phyloP scores from a whole-genome alignment of 176 grass and related monocot genomes.

The Pharus latifolius region DNA sequence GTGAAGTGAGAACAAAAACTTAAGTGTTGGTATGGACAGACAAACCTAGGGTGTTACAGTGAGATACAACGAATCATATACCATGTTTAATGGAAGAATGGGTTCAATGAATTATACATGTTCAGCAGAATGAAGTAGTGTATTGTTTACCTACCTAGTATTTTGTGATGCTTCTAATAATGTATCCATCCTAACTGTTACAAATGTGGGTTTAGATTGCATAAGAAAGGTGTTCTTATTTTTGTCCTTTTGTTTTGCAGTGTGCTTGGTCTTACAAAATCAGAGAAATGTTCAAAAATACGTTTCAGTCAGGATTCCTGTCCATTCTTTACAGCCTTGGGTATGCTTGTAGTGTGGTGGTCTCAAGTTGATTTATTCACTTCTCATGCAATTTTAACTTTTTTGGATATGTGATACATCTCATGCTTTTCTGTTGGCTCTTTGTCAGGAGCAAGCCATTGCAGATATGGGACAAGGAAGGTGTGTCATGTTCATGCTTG shows the following conservation, averaged over 20 bases:
- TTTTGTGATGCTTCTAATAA: not conserved
- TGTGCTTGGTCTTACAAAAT: not conserved
- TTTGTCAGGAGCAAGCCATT: slow-evolving; percentile 85
- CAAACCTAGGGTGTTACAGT: no score
- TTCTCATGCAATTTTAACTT: not conserved
- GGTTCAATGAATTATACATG: not conserved
- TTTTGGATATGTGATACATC: slow-evolving; percentile 3
- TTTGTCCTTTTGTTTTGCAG: not conserved
- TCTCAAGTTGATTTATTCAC: not conserved
- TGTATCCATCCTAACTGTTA: not conserved
- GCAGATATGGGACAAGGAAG: slow-evolving; percentile 99
- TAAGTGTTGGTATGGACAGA: no score
- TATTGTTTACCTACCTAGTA: not conserved
- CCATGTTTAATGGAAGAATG: not conserved
- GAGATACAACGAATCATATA: not conserved
- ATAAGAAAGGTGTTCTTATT: not conserved
- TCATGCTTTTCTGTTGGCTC: not conserved
- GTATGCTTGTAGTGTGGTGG: slow-evolving; percentile 18
- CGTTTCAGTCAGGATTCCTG: slow-evolving; percentile 92
- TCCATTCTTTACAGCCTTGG: slow-evolving; percentile 96
- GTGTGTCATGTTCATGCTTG: slow-evolving; percentile 27
- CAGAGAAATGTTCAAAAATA: slow-evolving; percentile 82
- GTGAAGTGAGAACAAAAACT: no score
- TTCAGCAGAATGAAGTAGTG: not conserved
- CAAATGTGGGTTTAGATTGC: not conserved